These are phyloP conservation scores for Haplosporangium sp. DNA, from an alignment of 371 early-diverging fungal species.

Conservation along the genomic window DNA sequence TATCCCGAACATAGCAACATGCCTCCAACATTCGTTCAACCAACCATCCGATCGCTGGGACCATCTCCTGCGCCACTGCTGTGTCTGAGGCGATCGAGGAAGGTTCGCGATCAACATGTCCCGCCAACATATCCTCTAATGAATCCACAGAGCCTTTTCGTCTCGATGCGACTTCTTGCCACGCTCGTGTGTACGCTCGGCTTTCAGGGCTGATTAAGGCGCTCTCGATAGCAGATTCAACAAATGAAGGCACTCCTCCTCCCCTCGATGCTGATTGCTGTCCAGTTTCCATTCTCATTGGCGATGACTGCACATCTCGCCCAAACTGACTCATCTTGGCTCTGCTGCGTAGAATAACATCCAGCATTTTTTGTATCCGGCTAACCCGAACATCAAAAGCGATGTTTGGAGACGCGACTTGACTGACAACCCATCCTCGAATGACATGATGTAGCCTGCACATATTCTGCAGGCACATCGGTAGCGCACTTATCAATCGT, in stretches of 20 bases:
- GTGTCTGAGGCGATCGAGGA: background rate
- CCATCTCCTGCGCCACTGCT: constrained; percentile 19
- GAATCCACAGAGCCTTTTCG: constrained; percentile 68
- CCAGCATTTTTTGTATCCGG: constrained; percentile 73
- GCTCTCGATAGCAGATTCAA: constrained; percentile 79
- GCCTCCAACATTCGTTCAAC: constrained; percentile 64
- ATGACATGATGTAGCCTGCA: constrained; percentile 78
- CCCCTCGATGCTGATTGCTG: background rate
- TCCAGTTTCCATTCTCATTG: background rate
- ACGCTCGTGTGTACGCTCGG: constrained; percentile 72
- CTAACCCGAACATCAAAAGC: constrained; percentile 63
- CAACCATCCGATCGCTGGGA: constrained; percentile 67
- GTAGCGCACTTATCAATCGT: constrained; percentile 68
- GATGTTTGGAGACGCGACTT: constrained; percentile 65
- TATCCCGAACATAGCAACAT: constrained; percentile 60
- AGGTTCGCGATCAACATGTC: constrained; percentile 6
- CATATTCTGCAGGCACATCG: constrained; percentile 75
- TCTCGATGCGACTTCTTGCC: constrained; percentile 72
- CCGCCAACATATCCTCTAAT: constrained; percentile 64
- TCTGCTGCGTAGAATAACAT: constrained; percentile 69
- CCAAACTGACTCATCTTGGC: constrained; percentile 53
- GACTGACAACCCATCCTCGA: constrained; percentile 78
- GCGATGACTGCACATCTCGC: constrained; percentile 5
- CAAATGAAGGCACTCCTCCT: constrained; percentile 76
- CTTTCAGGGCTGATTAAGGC: constrained; percentile 85